phyloP scores from a whole-genome alignment of 257 asterid species.

The Salvia miltiorrhiza region DNA sequence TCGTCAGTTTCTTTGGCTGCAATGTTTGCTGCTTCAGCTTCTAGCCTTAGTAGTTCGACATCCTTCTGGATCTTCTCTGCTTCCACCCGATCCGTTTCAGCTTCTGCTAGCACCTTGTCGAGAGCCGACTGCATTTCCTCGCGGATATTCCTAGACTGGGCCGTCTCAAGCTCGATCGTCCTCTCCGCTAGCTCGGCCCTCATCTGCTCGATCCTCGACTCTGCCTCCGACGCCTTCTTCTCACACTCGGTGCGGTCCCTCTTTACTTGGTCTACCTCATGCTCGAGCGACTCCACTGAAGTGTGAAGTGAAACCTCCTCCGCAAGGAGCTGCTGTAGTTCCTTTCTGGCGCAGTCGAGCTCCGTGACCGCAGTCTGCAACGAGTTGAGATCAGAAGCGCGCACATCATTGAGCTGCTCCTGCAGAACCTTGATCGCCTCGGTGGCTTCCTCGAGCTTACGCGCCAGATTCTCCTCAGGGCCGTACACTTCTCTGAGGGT shows the following conservation, averaged over 20 bases:
- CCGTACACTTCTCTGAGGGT: constrained; percentile 40
- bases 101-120: constrained; percentile 37
- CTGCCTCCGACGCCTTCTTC: constrained; percentile 41
- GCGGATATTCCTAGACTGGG: constrained; percentile 22
- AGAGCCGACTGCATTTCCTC: constrained; percentile 39
- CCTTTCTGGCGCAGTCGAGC: constrained; percentile 41
- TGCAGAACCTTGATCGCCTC: constrained; percentile 56
- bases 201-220: constrained; percentile 29
- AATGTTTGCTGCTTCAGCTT: constrained; percentile 37
- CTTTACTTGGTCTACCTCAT: constrained; percentile 39
- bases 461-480: constrained; percentile 32
- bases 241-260: constrained; percentile 32
- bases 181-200: constrained; percentile 33
- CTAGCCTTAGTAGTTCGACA: constrained; percentile 30
- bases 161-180: constrained; percentile 44
- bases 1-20: constrained; percentile 48
- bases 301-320: constrained; percentile 35
- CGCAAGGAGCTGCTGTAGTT: constrained; percentile 29
- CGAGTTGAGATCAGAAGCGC: constrained; percentile 43
- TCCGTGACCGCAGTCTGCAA: constrained; percentile 34
- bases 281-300: constrained; percentile 40
- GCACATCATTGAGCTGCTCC: constrained; percentile 58
- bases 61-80: constrained; percentile 37
- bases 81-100: constrained; percentile 30
- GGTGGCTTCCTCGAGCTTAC: constrained; percentile 63